A percentile compares a stretch with the other conserved stretches of the same genome.
Evolutionary conservation across 2,329 filamentous ascomycete genomes (phyloP).

Genomic region (Parasarocladium wereldwijsianum): DNA sequence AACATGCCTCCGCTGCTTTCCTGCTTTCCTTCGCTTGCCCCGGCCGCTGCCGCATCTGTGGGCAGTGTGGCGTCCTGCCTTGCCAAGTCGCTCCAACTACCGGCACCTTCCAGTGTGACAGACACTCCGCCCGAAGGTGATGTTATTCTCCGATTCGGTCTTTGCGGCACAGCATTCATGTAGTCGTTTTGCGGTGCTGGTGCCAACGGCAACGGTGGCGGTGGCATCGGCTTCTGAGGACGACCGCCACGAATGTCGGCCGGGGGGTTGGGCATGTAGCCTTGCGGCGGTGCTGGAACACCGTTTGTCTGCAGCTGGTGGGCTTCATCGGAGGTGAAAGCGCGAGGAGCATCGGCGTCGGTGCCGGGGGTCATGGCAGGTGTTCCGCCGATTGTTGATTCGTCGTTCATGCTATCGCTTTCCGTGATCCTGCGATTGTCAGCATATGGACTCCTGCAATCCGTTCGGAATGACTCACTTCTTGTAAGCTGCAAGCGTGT

Average conservation of each 20-base stretch:
- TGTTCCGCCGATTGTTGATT: too few relatives aligned
- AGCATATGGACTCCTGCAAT: neutral
- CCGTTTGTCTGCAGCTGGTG: conserved; percentile 13
- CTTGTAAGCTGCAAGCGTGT: conserved; percentile 68
- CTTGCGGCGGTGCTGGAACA: conserved; percentile 1
- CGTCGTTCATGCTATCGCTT: conserved; percentile 7
- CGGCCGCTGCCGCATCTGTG: conserved; percentile 42
- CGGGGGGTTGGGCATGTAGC: conserved; percentile 5
- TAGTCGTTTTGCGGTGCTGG: conserved; percentile 26
- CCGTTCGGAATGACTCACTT: conserved; percentile 34
- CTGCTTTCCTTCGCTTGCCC: conserved; percentile 34
- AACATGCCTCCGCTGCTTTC: conserved; percentile 67
- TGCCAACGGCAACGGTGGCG: conserved; percentile 9
- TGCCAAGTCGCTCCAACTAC: conserved; percentile 83
- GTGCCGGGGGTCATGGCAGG: conserved; percentile 6
- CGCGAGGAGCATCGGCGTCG: conserved; percentile 21
- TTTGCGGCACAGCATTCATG: conserved; percentile 29
- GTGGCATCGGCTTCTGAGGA: neutral
- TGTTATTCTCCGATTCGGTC: conserved; percentile 53
- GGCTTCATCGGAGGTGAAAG: conserved; percentile 36
- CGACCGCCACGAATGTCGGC: conserved; percentile 5
- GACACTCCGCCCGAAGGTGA: conserved; percentile 76
- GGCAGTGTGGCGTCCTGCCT: conserved; percentile 67
- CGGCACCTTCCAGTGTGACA: conserved; percentile 76
- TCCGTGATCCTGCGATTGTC: conserved; percentile 21